Base-by-base conservation (phyloP, 345 rosid genomes). In the Eucalyptus microcorys region DNA sequence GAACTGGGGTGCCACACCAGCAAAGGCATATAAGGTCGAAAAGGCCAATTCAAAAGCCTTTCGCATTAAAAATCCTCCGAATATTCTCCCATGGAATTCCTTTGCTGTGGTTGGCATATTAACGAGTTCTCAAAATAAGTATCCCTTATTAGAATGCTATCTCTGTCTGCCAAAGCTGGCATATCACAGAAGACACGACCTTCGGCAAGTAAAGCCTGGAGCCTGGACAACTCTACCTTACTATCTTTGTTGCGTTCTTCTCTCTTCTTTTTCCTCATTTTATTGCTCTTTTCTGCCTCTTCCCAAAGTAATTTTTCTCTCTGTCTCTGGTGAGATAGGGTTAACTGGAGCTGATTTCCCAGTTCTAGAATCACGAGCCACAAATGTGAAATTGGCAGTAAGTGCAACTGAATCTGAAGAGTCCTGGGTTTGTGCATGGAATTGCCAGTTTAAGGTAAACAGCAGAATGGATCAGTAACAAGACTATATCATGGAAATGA, bases 101-200 rank as follows among this genome's bases (percentile, higher is more conserved):
- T 92, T 91, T 96, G 99, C 87, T 97, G 97, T 21, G 97, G 97
- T 89, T 96, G 99, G 89, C 99, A 97, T 26, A 97, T 93, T 93
- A 96, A 89, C 14, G 97, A 96, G 90, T 96, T 94, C 89, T 92
- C 96, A 90, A 92, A 95, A 86, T 90, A 88, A 85, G 99, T 93
- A 79, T 94, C 95, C 40, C 89, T 90, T 68, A 94, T 95, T 49
- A 94, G 95, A 92, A 97, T 96, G 94, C 96, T 95, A 89, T 97
- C 95, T 87, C 97, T 93, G 87, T 97, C 96, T 37, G 96, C 13
- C 89, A 97, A 90, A 47, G 99, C 99, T 24, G 97, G 99, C 99
- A 96, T 94, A 94, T 97, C 99, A 87, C 93, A 89, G 91, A 97
- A 94, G 45, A 96, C 90, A 76, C 96, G 92, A 66, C 97, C 99